Evolutionary conservation across 768 basidiomycete species (phyloP), one percentile per base, ranked within the genome.

Genomic region (Lepiota subincarnata): DNA sequence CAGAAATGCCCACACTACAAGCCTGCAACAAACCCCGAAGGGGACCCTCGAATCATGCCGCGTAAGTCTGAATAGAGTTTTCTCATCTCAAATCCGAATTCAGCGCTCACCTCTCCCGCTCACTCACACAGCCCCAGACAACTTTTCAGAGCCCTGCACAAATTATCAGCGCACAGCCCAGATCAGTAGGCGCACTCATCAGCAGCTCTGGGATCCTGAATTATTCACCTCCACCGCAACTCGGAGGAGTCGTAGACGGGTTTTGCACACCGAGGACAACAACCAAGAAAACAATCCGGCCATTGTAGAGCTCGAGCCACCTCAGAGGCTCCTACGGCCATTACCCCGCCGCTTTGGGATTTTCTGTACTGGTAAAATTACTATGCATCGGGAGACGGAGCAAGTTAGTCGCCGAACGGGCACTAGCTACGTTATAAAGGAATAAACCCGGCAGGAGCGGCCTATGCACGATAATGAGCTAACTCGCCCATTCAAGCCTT

Each of bases 291-390:
- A 64, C 55, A 48, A 59, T n/a, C 56, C 47, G 2, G 64, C 61
- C n/a, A 56, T 57, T 24, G 11, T 40, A 14, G 28, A 36, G 11
- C 22, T 53, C 14, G 50, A 57, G 20, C 44, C 59, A 12, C 48
- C 61, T 20, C 62, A 59, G 20, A 60, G 55, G 35, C 57, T 69
- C 16, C 57, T 64, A n/a, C 63, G 64, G 16, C 67, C 66, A 10
- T 31, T 66, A 8, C 62, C 58, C 28, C 64, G 66, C 13, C 66
- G 71, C 13, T 74, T 71, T 61, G 73, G 73, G 5, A 73, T 74
- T 59, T 74, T 73, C 42, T 68, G 68, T 57, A 74, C 68, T 3
- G 62, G 68, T 8, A 72, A 72, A 49, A 62, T 60, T n/a, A 71
- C 72, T 2, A 68, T 69, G 65, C 60, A 62, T 42, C 57, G 57